These are phyloP conservation scores for Sanghuangporus weigelae DNA, from an alignment of 1,284 basidiomycete genomes.

Conservation along the genomic window DNA sequence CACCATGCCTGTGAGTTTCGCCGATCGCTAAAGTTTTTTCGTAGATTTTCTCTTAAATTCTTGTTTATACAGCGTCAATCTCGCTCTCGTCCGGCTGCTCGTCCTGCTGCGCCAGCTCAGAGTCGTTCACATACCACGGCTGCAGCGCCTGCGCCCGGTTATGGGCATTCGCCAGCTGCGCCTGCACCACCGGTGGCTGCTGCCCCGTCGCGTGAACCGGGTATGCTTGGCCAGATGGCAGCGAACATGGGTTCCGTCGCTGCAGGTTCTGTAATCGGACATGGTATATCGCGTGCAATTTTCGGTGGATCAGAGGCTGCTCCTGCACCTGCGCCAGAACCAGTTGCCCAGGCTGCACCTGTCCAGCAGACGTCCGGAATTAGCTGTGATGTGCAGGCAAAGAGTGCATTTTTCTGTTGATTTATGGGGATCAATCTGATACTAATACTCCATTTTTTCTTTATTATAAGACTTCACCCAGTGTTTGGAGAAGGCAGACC, in stretches of 20 bases:
- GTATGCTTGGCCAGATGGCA: constrained; percentile 78
- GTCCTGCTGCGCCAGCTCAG: constrained; percentile 42
- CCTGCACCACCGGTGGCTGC: constrained; percentile 34
- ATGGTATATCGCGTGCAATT: constrained; percentile 80
- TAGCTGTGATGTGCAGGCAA: constrained; percentile 68
- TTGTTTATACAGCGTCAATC: constrained; percentile 50
- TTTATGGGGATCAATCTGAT: not conserved
- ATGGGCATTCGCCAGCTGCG: constrained; percentile 34
- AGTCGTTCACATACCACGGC: constrained; percentile 35
- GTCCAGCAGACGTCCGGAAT: constrained; percentile 34
- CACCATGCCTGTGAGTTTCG: constrained; percentile 58
- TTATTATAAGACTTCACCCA: constrained; percentile 57
- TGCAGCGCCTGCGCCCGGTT: constrained; percentile 36
- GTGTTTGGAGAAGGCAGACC: constrained; percentile 73
- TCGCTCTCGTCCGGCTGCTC: constrained; percentile 46
- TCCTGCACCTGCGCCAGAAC: constrained; percentile 25
- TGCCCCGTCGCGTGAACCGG: constrained; percentile 45
- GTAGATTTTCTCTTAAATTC: constrained; percentile 12
- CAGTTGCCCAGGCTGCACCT: constrained; percentile 20
- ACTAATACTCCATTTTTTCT: not conserved
- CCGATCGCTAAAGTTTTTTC: not conserved
- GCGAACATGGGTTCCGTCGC: constrained; percentile 87
- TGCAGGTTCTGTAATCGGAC: constrained; percentile 77
- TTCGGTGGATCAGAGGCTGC: constrained; percentile 57
- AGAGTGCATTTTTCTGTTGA: constrained; percentile 41